phyloP scores from a whole-genome alignment of 148 eudicot genomes.

The Camellia lanceoleosa region DNA sequence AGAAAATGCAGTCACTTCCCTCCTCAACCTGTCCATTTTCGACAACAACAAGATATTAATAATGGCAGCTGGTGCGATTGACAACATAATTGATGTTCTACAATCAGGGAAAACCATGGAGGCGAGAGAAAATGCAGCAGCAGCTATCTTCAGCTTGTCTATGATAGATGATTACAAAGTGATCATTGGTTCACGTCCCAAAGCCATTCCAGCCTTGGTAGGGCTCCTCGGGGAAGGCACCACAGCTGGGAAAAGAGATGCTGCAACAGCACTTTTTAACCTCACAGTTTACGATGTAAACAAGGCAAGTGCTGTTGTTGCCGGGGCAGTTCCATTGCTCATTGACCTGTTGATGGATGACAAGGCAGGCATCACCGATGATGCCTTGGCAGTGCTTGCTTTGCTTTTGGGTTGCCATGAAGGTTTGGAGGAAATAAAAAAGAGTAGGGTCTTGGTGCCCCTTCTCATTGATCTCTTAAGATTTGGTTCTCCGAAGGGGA shows the following conservation, averaged over 20 bases:
- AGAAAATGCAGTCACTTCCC: slow-evolving; percentile 58
- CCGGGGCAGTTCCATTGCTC: slow-evolving; percentile 52
- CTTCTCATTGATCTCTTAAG: slow-evolving; percentile 53
- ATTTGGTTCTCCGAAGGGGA: slow-evolving; percentile 49
- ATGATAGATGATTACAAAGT: slow-evolving; percentile 48
- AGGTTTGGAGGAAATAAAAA: slow-evolving; percentile 44
- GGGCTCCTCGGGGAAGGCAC: slow-evolving; percentile 45
- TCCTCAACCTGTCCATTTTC: slow-evolving; percentile 65
- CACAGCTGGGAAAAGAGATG: slow-evolving; percentile 50
- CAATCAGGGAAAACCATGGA: slow-evolving; percentile 48
- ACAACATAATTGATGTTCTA: slow-evolving; percentile 33
- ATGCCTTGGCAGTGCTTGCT: slow-evolving; percentile 50
- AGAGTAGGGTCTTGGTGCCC: slow-evolving; percentile 36
- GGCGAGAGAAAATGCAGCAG: slow-evolving; percentile 69
- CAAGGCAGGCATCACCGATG: slow-evolving; percentile 67
- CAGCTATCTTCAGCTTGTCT: slow-evolving; percentile 53
- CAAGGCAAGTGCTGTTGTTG: slow-evolving; percentile 26
- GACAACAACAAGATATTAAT: slow-evolving; percentile 49
- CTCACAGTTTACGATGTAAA: slow-evolving; percentile 38
- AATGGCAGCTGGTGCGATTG: slow-evolving; percentile 50
- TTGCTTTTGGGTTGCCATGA: slow-evolving; percentile 46
- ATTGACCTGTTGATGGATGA: slow-evolving; percentile 46
- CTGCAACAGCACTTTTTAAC: slow-evolving; percentile 53
- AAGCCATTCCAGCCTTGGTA: slow-evolving; percentile 41
- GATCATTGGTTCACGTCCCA: slow-evolving; percentile 43